Base-by-base conservation (phyloP, 768 basidiomycete genomes). In the Termitomyces sp. region DNA sequence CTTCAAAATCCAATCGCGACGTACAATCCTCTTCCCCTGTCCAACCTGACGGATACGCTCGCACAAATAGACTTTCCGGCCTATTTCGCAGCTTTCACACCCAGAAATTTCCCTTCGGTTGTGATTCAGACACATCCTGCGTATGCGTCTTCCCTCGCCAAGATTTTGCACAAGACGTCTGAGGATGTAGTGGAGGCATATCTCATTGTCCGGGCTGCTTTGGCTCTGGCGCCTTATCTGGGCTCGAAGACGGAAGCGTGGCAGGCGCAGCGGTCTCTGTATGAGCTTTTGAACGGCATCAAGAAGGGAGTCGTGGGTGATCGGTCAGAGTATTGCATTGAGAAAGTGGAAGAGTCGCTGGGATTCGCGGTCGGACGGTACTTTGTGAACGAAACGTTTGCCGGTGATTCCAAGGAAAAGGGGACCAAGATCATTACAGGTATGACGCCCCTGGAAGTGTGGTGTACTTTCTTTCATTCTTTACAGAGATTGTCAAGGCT, bases 291-390 rank as follows among this genome's bases (percentile, higher is more conserved):
- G 42, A 79, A 78, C 20, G 97, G 97, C 2, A 82, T 96, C 65
- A 92, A 94, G 74, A 88, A 88, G 61, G 97, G 95, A 28, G 87
- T 86, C 1, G 76, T 90, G 31, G 86, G 87, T 42, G 90, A 95
- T 64, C 82, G 97, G 24, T 81, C 85, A 26, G 91, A 96, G 64
- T 87, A 86, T 63, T 98, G 96, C 67, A 79, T 94, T 52, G 78
- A 77, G 1, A 77, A 77, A 62, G 85, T 94, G 1, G 89, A 94
- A 64, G 67, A 73, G 41, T 81, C 81, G 1, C 78, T 96, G 56
- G 96, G 96, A n/a, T 95, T 92, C 69, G 88, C 93, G 6, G 82
- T 88, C 31, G 95, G 96, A 2, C 80, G 91, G 61, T 92, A 88
- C 70, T 98, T 94, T 67, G 93, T 95, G 52, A 83, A 91, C 52